Percentiles rank a stretch among this genome's conserved stretches.
Conservation (phyloP, 331 rosid species). For the Acacia concinna region DNA sequence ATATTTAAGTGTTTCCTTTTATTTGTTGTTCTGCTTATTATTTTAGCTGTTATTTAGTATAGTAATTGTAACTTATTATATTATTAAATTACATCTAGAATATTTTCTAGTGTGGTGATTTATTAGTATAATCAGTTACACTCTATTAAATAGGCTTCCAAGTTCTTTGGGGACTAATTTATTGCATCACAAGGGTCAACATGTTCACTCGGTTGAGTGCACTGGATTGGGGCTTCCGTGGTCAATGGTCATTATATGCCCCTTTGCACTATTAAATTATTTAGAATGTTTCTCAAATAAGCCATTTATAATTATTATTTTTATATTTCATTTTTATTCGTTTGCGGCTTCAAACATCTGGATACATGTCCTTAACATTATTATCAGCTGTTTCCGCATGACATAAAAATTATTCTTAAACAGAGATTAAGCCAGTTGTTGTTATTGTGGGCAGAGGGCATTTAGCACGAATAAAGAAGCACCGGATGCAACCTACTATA, state of each 20-base stretch:
- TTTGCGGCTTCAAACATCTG: conserved; percentile 14
- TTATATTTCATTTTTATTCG: neutral
- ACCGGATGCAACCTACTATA: conserved; percentile 84
- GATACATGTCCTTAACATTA: conserved; percentile 78
- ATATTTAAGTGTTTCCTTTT: too few relatives aligned
- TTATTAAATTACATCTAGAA: too few relatives aligned
- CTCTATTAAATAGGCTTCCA: too few relatives aligned
- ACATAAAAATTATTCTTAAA: too few relatives aligned
- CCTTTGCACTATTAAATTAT: neutral
- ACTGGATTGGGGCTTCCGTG: neutral
- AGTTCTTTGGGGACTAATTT: too few relatives aligned
- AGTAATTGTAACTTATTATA: too few relatives aligned
- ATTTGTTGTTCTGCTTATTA: too few relatives aligned
- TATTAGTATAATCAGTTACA: too few relatives aligned
- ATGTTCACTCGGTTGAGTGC: neutral
- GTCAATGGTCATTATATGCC: neutral
- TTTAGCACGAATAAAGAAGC: conserved; percentile 79
- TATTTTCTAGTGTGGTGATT: too few relatives aligned
- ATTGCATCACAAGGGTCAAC: neutral
- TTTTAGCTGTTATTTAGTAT: too few relatives aligned
- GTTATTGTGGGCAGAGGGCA: conserved; percentile 97
- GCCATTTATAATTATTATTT: neutral
- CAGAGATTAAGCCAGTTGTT: too few relatives aligned
- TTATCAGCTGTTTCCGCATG: too few relatives aligned
- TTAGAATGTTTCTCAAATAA: neutral